phyloP scores from a whole-genome alignment of 2,329 filamentous ascomycete genomes.

The Penicillium crustosum region DNA sequence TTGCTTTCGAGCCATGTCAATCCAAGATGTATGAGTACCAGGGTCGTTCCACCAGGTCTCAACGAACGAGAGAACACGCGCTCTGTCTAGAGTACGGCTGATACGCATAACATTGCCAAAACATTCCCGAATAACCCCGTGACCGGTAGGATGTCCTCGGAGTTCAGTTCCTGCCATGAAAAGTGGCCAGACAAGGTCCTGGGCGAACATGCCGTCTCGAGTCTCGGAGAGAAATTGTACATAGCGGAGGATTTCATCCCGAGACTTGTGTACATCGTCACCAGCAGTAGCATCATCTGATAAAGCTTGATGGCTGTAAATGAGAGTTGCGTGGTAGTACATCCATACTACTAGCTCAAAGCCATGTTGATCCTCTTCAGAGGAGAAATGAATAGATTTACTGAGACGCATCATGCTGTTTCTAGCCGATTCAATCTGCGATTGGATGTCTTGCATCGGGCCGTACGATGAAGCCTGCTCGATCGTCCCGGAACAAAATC shows the following conservation, averaged over 20 bases:
- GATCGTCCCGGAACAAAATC: neutral
- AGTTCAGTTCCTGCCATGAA: conserved; percentile 30
- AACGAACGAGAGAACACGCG: conserved; percentile 11
- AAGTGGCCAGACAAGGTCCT: conserved; percentile 31
- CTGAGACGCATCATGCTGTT: conserved; percentile 5
- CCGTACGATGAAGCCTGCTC: neutral
- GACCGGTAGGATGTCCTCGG: conserved; percentile 2
- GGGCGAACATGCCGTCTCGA: conserved; percentile 17
- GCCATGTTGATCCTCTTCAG: conserved; percentile 14
- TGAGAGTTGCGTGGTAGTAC: conserved; percentile 23
- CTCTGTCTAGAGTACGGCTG: conserved; percentile 11
- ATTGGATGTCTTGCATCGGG: conserved; percentile 1
- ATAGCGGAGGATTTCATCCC: conserved; percentile 14
- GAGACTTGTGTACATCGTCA: neutral
- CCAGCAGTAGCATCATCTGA: neutral
- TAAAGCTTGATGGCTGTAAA: conserved; percentile 22
- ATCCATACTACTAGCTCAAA: conserved; percentile 18
- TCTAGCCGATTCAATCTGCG: conserved; percentile 5
- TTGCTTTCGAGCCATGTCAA: conserved; percentile 14
- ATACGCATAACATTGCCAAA: conserved; percentile 13
- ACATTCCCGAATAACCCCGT: conserved; percentile 2
- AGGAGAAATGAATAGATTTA: conserved; percentile 4
- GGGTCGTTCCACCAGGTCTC: conserved; percentile 7
- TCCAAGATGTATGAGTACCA: conserved; percentile 12
- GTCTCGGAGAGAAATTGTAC: conserved; percentile 10